phyloP scores from a whole-genome alignment of 345 rosid genomes.

The Boechera retrofracta region DNA sequence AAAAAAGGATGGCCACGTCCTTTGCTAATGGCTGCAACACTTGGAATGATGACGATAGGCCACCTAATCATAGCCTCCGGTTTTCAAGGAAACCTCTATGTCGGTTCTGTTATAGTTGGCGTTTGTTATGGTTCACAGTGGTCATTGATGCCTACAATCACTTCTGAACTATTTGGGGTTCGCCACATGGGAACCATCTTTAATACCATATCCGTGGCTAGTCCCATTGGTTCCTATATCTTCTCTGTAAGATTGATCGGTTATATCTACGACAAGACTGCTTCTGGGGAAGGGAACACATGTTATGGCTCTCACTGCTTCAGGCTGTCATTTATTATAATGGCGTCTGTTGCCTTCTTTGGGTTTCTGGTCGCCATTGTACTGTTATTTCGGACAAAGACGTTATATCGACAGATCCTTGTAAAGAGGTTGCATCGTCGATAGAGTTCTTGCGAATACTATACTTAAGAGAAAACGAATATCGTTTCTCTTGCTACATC shows the following conservation, averaged over 20 bases:
- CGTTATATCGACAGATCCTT: constrained; percentile 60
- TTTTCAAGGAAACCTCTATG: constrained; percentile 60
- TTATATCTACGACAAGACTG: constrained; percentile 67
- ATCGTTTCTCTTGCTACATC: constrained; percentile 1
- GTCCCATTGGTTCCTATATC: constrained; percentile 86
- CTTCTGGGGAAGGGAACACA: constrained; percentile 51
- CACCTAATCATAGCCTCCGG: constrained; percentile 78
- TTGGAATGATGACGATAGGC: constrained; percentile 63
- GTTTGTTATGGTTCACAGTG: constrained; percentile 85
- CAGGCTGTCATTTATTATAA: constrained; percentile 72
- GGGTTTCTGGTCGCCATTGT: constrained; percentile 63
- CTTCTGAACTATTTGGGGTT: constrained; percentile 76
- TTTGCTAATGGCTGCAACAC: constrained; percentile 67
- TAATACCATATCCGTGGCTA: constrained; percentile 81
- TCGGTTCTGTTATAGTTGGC: constrained; percentile 76
- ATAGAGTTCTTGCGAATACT: constrained; percentile 30
- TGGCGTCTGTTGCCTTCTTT: constrained; percentile 66
- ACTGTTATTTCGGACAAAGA: constrained; percentile 64
- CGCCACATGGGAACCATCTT: constrained; percentile 86
- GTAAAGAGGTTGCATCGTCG: constrained; percentile 51
- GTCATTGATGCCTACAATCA: constrained; percentile 86
- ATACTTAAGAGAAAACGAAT: background rate
- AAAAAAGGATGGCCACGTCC: constrained; percentile 79
- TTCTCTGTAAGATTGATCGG: constrained; percentile 85
- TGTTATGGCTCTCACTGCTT: constrained; percentile 79